Evolutionary conservation across 2,329 filamentous ascomycete species (phyloP), one percentile per base, ranked within the genome.

Genomic region (Lecanicillium sp.): DNA sequence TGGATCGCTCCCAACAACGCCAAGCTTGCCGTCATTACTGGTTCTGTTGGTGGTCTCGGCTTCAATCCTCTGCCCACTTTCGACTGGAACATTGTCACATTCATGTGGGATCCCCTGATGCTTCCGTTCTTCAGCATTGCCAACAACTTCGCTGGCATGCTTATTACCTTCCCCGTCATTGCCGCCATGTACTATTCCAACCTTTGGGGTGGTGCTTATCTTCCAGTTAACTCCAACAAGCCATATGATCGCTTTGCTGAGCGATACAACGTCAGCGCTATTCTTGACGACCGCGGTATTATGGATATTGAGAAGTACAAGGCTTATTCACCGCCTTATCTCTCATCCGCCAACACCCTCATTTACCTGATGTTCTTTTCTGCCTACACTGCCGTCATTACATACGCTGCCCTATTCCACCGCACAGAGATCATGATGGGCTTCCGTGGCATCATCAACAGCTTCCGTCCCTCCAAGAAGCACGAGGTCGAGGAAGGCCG

Each of bases 1-100:
- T 77, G 72, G 72, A 76, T 77, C 36, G 56, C 64, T 0, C 71
- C 71, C 1, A 46, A 58, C 11, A 68, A 67, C 38, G 51, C 59
- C 25, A 55, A 53, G 15, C 49, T 69, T 35, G 59, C 56, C 29
- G 56, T 59, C 13, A 52, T 69, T 36, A 63, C 62, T 6, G 67
- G 67, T 3, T 61, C 58, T 15, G 55, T 55, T 15, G 55, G 58
- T 15, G 67, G 67, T 8, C 44, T 65, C 17, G 63, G 62, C 12
- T 40, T 64, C 39, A 63, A 64, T 44, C 58, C 58, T 11, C 40
- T 57, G 17, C 52, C 60, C 8, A 64, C 58, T 3, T 61, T 65
- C 33, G 62, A 66, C 44, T 65, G 62, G 61, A 64, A 64, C 41
- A 42, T 60, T 29, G 29, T 58, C 5, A 65, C 60, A 0, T 60